Percentiles rank a stretch among this genome's conserved stretches.
Conservation (phyloP, 495 filamentous ascomycete genomes). For the Podospora conica region DNA sequence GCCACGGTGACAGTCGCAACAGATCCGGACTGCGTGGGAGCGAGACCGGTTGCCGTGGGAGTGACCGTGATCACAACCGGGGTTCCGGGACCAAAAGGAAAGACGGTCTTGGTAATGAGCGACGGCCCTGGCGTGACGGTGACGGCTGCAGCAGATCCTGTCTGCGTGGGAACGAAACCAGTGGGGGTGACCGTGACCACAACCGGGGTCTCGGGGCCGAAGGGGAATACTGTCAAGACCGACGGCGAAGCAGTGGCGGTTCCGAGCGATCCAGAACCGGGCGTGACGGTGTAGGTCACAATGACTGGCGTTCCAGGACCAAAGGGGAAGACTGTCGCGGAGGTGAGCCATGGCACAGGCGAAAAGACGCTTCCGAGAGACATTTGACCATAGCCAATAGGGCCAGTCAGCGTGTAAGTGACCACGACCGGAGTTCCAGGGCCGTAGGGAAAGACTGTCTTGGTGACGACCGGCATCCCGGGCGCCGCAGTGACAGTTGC, state of each 20-base stretch:
- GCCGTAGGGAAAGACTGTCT: background rate
- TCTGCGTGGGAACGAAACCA: background rate
- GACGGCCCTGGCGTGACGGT: background rate
- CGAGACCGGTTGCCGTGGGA: background rate
- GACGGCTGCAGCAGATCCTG: background rate
- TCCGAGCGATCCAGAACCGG: background rate
- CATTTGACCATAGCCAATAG: no score
- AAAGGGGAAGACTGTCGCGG: background rate
- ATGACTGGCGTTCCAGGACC: background rate
- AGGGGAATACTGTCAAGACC: background rate
- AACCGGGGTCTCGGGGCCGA: constrained; percentile 5
- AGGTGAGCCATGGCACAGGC: no score
- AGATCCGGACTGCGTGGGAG: background rate
- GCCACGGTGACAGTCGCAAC: background rate
- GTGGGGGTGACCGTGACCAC: constrained; percentile 10
- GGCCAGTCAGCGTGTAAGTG: background rate
- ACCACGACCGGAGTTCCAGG: background rate
- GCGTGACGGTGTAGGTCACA: background rate
- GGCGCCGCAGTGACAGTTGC: background rate
- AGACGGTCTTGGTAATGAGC: background rate
- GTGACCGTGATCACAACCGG: background rate
- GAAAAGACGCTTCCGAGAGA: no score
- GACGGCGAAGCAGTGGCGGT: background rate
- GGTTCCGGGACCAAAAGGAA: background rate
- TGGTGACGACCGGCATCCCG: background rate